Conservation (phyloP, 2,329 filamentous ascomycete genomes). For the Trichoderma aggressivum region DNA sequence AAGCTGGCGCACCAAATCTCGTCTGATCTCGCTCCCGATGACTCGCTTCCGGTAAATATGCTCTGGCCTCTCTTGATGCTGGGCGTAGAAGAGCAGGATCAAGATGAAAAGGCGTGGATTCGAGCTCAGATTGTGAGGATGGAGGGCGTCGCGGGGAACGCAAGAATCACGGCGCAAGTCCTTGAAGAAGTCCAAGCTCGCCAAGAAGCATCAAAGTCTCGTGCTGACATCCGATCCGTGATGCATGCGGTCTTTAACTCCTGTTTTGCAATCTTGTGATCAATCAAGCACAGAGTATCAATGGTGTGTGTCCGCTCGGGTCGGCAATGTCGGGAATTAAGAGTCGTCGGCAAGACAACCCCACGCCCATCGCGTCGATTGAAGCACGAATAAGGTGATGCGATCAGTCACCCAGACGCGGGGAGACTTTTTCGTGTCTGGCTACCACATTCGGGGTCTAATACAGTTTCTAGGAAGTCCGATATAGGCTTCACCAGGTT, state of each 20-base stretch:
- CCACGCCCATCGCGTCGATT: background rate
- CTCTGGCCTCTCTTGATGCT: slow-evolving; percentile 57
- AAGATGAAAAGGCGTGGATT: slow-evolving; percentile 49
- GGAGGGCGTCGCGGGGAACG: slow-evolving; percentile 44
- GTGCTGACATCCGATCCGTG: slow-evolving; percentile 44
- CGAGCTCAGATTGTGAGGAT: slow-evolving; percentile 46
- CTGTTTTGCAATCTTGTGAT: slow-evolving; percentile 50
- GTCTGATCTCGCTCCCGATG: slow-evolving; percentile 38
- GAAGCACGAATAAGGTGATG: background rate
- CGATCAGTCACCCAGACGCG: background rate
- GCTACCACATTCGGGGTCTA: background rate
- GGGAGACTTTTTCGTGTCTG: background rate
- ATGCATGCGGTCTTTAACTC: slow-evolving; percentile 50
- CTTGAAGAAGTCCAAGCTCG: slow-evolving; percentile 44
- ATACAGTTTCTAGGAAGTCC: background rate
- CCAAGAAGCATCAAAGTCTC: slow-evolving; percentile 34
- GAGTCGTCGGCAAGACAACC: background rate
- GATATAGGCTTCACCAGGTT: background rate
- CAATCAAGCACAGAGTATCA: background rate
- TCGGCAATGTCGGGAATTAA: slow-evolving; percentile 6
- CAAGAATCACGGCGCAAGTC: slow-evolving; percentile 44
- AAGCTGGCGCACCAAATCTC: slow-evolving; percentile 44
- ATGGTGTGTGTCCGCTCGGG: background rate
- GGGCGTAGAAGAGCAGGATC: slow-evolving; percentile 52
- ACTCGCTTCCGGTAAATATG: slow-evolving; percentile 52